Base-by-base conservation (phyloP, 345 rosid genomes). In the Angophora floribunda region DNA sequence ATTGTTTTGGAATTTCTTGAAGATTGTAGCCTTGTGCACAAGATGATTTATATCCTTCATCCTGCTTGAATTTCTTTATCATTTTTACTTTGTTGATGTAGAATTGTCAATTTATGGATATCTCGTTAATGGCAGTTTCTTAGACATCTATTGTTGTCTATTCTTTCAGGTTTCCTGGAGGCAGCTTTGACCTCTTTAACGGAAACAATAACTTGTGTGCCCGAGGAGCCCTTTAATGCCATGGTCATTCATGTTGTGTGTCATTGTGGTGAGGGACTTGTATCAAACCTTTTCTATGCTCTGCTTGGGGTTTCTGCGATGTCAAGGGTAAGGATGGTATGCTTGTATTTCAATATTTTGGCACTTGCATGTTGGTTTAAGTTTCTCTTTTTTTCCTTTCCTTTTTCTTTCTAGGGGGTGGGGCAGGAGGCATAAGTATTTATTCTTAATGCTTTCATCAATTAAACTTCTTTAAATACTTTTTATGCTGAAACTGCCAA, bases 291-390 rank as follows among this genome's bases (percentile, higher is more conserved):
- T 70, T 92, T 97, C 87, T 97, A 97, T 94, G 99, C 98, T 91
- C 91, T 97, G 91, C 99, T 97, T 86, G 99, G 99, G 89, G 96
- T 96, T 89, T 97, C 99, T 70, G 99, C 99, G 89, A 96, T 97
- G 99, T 96, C 99, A 88, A 93, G 98, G 97, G 99, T 97, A 96
- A 92, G 87, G 61, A 44, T 51, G n/a, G 21, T 47, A 47, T 47
- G 13, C 82, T 51, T 4, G 11, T 41, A 52, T 87, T 88, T 87
- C 2, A 50, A 30, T 70, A 26, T 32, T 36, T 11, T 16, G 17
- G 57, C 75, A 51, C 51, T 13, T 50, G 52, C 47, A 49, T 85
- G 86, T 22, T 85, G 86, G 44, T 30, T 30, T 17, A 21, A 52
- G 45, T n/a, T 41, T 70, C 26, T 30, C 6, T 85, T 52, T 30